phyloP scores from a whole-genome alignment of 345 rosid genomes.

The Kandelia obovata region DNA sequence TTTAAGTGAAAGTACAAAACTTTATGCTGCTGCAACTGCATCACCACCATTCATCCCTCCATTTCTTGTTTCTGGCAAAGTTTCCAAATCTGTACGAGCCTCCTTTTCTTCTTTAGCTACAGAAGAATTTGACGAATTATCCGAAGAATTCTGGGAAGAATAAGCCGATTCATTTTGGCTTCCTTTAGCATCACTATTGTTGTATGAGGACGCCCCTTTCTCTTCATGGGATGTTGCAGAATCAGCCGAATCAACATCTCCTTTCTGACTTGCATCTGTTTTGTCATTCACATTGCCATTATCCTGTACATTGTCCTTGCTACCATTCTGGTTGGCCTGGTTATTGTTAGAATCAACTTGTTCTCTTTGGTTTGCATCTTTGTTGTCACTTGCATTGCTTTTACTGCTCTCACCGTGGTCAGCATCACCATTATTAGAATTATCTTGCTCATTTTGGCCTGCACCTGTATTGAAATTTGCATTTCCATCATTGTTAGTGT shows the following conservation, averaged over 20 bases:
- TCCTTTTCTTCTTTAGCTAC: constrained; percentile 49
- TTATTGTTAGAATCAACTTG: constrained; percentile 12
- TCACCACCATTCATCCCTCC: constrained; percentile 32
- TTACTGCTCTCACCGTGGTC: not conserved
- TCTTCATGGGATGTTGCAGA: constrained; percentile 28
- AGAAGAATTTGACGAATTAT: constrained; percentile 25
- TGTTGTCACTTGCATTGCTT: constrained; percentile 3
- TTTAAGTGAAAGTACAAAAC: constrained; percentile 3
- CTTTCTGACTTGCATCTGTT: constrained; percentile 25
- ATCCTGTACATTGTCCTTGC: constrained; percentile 13
- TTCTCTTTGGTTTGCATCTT: constrained; percentile 30
- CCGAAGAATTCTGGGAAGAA: constrained; percentile 12
- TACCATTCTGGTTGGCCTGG: constrained; percentile 19
- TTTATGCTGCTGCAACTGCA: constrained; percentile 50
- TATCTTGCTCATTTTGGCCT: not conserved
- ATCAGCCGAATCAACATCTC: constrained; percentile 22
- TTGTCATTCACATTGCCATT: constrained; percentile 17
- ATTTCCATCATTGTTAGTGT: not conserved
- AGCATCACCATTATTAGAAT: not conserved
- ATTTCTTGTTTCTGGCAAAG: constrained; percentile 44
- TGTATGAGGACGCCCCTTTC: constrained; percentile 29
- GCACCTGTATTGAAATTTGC: not conserved
- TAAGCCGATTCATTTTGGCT: constrained; percentile 23
- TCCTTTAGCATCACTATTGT: constrained; percentile 20
- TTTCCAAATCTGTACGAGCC: constrained; percentile 43